phyloP scores from a whole-genome alignment of 306 rosid species.

The Ziziphus jujuba region DNA sequence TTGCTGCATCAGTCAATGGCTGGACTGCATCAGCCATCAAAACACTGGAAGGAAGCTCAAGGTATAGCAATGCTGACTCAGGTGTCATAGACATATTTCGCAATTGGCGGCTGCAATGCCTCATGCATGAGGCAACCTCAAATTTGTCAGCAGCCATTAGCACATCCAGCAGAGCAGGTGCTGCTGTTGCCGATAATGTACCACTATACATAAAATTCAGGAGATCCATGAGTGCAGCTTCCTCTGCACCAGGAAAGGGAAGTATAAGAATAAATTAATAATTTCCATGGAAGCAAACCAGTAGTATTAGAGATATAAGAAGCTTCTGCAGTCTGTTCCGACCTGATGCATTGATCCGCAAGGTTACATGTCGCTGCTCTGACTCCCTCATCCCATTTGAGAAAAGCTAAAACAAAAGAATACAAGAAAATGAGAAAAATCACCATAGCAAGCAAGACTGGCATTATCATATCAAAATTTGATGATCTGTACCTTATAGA shows the following conservation, averaged over 20 bases:
- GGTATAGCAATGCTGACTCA: constrained; percentile 88
- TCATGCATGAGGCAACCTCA: constrained; percentile 99
- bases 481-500: constrained; percentile 64
- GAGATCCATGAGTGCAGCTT: constrained; percentile 94
- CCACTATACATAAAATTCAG: constrained; percentile 94
- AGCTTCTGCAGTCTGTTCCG: constrained; percentile 11
- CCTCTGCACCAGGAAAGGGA: constrained; percentile 62
- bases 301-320: not conserved
- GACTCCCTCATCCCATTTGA: constrained; percentile 99
- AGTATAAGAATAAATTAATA: constrained; percentile 19
- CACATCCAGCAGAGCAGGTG: constrained; percentile 86
- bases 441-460: not conserved
- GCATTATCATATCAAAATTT: not conserved
- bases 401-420: constrained; percentile 57
- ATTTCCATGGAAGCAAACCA: not conserved
- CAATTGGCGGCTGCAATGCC: constrained; percentile 72
- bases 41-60: constrained; percentile 92
- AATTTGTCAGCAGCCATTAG: constrained; percentile 98
- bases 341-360: constrained; percentile 91
- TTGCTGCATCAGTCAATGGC: constrained; percentile 93
- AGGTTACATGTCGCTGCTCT: constrained; percentile 81
- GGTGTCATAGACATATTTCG: constrained; percentile 84
- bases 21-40: constrained; percentile 97
- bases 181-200: constrained; percentile 54
- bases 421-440: constrained; percentile 15